These are phyloP conservation scores for Wickerhamomyces silvicola DNA, from an alignment of 805 yeast genomes.

Conservation along the genomic window DNA sequence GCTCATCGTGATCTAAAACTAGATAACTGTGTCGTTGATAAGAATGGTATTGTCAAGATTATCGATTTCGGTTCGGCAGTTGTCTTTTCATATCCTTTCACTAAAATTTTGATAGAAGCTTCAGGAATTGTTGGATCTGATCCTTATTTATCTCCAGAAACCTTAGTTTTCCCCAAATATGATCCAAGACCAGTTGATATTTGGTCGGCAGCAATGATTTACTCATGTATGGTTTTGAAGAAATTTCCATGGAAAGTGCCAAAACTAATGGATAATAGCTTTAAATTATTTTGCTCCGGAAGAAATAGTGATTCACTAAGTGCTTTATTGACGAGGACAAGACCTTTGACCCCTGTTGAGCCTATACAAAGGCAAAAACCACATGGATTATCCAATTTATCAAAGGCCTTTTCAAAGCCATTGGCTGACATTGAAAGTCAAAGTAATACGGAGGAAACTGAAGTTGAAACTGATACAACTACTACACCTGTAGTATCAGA, in stretches of 20 bases:
- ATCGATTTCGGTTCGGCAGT: conserved; percentile 94
- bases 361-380: conserved; percentile 15
- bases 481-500: conserved; percentile 1
- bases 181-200: conserved; percentile 92
- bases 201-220: conserved; percentile 89
- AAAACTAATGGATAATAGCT: conserved; percentile 70
- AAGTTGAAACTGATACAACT: conserved; percentile 2
- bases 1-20: conserved; percentile 89
- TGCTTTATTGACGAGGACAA: conserved; percentile 49
- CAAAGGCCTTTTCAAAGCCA: conserved; percentile 22
- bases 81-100: conserved; percentile 83
- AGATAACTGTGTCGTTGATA: conserved; percentile 85
- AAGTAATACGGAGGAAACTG: conserved; percentile 1
- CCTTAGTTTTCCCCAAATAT: conserved; percentile 71
- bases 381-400: conserved; percentile 20
- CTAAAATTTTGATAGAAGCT: conserved; percentile 63
- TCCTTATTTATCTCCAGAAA: conserved; percentile 91
- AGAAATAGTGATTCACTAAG: conserved; percentile 63
- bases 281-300: conserved; percentile 74
- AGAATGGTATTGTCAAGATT: conserved; percentile 76
- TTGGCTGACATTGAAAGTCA: conserved; percentile 13
- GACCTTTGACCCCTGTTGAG: conserved; percentile 36
- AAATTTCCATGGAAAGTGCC: conserved; percentile 96
- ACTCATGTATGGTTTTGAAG: conserved; percentile 86
- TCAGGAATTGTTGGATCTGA: conserved; percentile 85